These are phyloP conservation scores for Hibiscus trionum DNA, from an alignment of 345 rosid species.

Conservation along the genomic window DNA sequence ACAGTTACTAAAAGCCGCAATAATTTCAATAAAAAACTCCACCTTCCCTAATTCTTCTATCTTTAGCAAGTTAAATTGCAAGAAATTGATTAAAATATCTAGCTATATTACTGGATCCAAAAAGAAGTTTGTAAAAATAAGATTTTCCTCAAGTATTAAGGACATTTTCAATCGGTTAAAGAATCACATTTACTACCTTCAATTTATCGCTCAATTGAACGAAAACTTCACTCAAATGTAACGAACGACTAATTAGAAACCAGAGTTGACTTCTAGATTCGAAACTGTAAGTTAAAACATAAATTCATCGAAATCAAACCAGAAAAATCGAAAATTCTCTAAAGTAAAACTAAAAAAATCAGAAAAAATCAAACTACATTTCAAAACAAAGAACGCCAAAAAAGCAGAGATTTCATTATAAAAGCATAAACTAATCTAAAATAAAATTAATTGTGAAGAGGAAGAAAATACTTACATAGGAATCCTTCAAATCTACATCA, in stretches of 20 bases:
- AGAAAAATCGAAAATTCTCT: not conserved
- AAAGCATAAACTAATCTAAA: not conserved
- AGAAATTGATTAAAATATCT: not conserved
- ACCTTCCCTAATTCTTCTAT: not conserved
- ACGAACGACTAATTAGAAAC: not conserved
- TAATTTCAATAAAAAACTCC: not conserved
- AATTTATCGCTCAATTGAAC: not conserved
- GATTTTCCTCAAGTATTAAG: not conserved
- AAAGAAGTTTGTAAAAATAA: not conserved
- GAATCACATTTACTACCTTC: not conserved
- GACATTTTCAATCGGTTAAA: not conserved
- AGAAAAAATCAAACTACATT: not conserved
- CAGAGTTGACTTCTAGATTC: not conserved
- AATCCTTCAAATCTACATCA: slow-evolving; percentile 18
- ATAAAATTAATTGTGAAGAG: not conserved
- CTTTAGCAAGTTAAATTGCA: not conserved
- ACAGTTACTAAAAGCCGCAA: not conserved
- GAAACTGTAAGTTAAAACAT: not conserved
- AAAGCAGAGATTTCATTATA: not conserved
- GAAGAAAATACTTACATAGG: slow-evolving; percentile 1
- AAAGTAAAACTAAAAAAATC: not conserved
- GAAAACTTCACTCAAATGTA: not conserved
- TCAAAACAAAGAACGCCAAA: not conserved
- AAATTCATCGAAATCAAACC: not conserved
- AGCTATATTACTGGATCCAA: not conserved